Percentiles rank a stretch among this genome's conserved stretches.
phyloP scores from a whole-genome alignment of 75 land plant species.

The Pinus taeda region DNA sequence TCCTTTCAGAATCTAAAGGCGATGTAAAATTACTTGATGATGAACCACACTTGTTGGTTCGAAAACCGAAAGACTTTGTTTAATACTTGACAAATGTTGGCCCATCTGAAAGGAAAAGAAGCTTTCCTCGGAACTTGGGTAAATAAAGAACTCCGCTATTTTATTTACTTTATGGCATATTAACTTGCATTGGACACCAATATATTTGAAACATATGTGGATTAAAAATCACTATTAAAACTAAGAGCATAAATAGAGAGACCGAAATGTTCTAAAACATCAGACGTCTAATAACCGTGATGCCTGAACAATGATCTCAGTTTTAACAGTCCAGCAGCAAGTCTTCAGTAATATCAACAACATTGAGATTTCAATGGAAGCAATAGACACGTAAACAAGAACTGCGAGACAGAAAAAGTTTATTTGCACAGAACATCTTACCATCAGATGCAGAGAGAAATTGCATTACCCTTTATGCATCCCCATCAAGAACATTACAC shows the following conservation, averaged over 20 bases:
- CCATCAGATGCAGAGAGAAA: not conserved
- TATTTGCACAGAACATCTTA: not conserved
- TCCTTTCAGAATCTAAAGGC: no score
- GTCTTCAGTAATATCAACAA: not conserved
- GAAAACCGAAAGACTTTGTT: no score
- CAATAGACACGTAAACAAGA: not conserved
- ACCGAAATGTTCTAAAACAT: not conserved
- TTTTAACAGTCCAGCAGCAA: not conserved
- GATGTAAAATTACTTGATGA: no score
- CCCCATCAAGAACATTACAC: not conserved
- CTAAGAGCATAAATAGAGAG: not conserved
- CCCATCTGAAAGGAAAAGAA: no score
- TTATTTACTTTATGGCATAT: not conserved
- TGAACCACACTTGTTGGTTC: no score
- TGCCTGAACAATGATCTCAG: not conserved
- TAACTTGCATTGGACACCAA: not conserved
- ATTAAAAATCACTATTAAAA: not conserved
- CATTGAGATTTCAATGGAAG: not conserved
- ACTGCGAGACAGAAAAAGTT: no score
- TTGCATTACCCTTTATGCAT: not conserved
- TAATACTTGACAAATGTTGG: no score
- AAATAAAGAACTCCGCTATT: not conserved
- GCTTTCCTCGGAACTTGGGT: no score
- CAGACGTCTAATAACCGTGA: not conserved
- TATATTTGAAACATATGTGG: not conserved